Evolutionary conservation across 768 basidiomycete species (phyloP).

Genomic region (Tulasnella sp.): DNA sequence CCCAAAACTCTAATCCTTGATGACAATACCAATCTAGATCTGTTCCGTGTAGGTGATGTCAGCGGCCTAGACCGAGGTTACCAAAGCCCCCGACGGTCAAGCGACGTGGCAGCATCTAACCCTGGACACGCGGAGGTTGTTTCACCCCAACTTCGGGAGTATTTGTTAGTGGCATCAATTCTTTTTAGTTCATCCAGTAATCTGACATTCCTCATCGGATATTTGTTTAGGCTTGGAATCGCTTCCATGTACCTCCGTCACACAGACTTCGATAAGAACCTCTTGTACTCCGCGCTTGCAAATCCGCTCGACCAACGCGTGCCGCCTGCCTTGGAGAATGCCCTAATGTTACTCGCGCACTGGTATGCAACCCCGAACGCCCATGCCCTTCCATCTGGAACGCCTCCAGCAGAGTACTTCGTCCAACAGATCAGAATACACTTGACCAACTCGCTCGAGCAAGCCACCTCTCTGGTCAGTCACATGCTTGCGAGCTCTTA

Average conservation of each 20-base stretch:
- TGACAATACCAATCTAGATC: too few relatives aligned
- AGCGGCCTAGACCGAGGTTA: too few relatives aligned
- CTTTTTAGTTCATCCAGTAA: too few relatives aligned
- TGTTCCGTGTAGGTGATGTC: too few relatives aligned
- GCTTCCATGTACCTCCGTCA: background rate
- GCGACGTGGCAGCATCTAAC: too few relatives aligned
- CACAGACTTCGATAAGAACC: constrained; percentile 1
- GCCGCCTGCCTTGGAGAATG: background rate
- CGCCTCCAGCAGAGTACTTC: constrained; percentile 9
- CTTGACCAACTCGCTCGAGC: background rate
- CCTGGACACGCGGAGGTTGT: too few relatives aligned
- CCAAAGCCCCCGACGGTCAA: too few relatives aligned
- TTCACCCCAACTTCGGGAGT: too few relatives aligned
- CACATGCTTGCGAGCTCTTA: background rate
- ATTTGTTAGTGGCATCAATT: too few relatives aligned
- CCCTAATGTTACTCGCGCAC: constrained; percentile 6
- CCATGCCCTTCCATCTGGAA: constrained; percentile 1
- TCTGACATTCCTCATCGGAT: too few relatives aligned
- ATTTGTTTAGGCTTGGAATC: constrained; percentile 1
- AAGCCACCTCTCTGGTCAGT: background rate
- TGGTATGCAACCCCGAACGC: background rate
- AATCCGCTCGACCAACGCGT: background rate
- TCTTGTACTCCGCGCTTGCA: background rate
- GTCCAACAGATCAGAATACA: background rate
- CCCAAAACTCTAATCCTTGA: too few relatives aligned